These are phyloP conservation scores for Dimocarpus longan DNA, from an alignment of 345 rosid genomes.

Conservation along the genomic window DNA sequence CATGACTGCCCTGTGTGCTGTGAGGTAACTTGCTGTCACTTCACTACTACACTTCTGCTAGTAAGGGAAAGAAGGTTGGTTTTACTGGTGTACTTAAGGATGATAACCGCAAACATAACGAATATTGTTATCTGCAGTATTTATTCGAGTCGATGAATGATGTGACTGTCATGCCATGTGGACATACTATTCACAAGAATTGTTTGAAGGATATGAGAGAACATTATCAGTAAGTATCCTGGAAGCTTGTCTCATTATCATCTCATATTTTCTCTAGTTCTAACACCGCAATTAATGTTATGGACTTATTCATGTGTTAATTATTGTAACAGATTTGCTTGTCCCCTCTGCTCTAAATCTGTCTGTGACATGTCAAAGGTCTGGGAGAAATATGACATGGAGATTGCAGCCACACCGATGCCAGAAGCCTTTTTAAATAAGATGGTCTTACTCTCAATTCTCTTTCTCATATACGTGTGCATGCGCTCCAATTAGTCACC, in stretches of 20 bases:
- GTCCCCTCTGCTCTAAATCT: constrained; percentile 89
- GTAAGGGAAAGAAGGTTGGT: not conserved
- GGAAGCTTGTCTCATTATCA: not conserved
- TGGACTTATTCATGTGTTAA: constrained; percentile 7
- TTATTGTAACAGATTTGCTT: constrained; percentile 58
- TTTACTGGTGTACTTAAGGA: not conserved
- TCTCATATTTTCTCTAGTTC: not conserved
- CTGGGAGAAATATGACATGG: constrained; percentile 85
- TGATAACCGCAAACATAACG: not conserved
- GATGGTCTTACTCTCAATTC: constrained; percentile 38
- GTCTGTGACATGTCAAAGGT: constrained; percentile 92
- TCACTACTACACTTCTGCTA: not conserved
- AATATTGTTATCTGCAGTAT: constrained; percentile 48
- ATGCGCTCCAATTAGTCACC: not conserved
- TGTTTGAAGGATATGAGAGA: constrained; percentile 87
- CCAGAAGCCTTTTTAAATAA: constrained; percentile 68
- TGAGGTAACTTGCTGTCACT: constrained; percentile 53
- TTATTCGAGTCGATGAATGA: constrained; percentile 73
- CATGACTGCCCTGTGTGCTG: constrained; percentile 93
- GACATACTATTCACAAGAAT: constrained; percentile 77
- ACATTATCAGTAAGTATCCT: constrained; percentile 64
- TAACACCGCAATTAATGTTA: not conserved
- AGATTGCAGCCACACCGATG: constrained; percentile 86
- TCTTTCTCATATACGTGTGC: not conserved
- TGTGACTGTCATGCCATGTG: constrained; percentile 81